Evolutionary conservation across 73 alveolate species (phyloP).

Genomic region (Diophrys appendiculata): DNA sequence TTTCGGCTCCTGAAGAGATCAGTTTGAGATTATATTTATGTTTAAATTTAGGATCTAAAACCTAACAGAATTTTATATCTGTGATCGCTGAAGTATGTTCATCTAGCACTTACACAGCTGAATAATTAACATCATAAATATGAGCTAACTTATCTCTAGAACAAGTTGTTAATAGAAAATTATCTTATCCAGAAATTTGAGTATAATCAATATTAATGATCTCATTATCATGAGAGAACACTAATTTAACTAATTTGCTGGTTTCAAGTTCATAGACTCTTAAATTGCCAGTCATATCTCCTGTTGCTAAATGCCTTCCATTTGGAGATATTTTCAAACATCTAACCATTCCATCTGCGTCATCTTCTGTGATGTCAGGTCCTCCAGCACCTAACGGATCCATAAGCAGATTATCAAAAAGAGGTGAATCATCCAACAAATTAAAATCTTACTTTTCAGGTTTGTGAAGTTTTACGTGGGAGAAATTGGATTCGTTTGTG

Average conservation of each 20-base stretch:
- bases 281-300: constrained; percentile 73
- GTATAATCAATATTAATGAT: constrained; percentile 64
- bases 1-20: constrained; percentile 66
- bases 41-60: background rate
- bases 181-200: constrained; percentile 11
- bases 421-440: background rate
- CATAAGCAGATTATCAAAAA: too few species aligned
- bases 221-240: constrained; percentile 76
- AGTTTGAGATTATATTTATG: constrained; percentile 14
- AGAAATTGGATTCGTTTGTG: background rate
- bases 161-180: constrained; percentile 56
- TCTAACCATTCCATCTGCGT: constrained; percentile 50
- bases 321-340: constrained; percentile 74
- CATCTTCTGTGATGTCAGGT: constrained; percentile 9
- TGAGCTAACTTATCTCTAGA: constrained; percentile 61
- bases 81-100: constrained; percentile 68
- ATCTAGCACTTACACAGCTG: constrained; percentile 42
- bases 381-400: background rate
- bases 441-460: background rate
- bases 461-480: constrained; percentile 5
- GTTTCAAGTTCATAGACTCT: constrained; percentile 59
- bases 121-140: constrained; percentile 51
- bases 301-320: constrained; percentile 75
- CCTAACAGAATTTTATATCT: constrained; percentile 37
- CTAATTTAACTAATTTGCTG: constrained; percentile 45